Evolutionary conservation across 352 stramenopile genomes (phyloP).

Genomic region (Globisporangium sylvaticum): DNA sequence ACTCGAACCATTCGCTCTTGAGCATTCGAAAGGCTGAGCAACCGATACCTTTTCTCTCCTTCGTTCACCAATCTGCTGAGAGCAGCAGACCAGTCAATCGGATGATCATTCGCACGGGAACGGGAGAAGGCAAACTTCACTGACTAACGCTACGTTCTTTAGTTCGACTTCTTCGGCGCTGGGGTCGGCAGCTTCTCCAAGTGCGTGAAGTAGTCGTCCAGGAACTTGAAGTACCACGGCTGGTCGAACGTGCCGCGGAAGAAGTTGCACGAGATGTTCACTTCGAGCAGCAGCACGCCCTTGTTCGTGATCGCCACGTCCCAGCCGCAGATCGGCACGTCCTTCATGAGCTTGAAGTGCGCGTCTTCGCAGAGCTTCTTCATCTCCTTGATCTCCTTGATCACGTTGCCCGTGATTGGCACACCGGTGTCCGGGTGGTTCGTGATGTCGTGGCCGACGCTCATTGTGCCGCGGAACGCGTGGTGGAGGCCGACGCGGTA

Average conservation of each 20-base stretch:
- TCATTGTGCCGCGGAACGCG: conserved; percentile 67
- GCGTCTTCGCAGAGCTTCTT: conserved; percentile 78
- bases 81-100: neutral
- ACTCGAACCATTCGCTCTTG: neutral
- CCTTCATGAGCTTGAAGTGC: conserved; percentile 90
- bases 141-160: conserved; percentile 17
- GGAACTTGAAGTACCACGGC: conserved; percentile 81
- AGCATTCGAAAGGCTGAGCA: neutral
- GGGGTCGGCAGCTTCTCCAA: conserved; percentile 57
- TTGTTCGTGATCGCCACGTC: conserved; percentile 91
- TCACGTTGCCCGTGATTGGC: conserved; percentile 82
- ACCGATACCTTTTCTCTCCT: neutral
- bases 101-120: neutral
- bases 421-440: conserved; percentile 89
- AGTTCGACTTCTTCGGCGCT: conserved; percentile 39
- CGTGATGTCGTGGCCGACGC: conserved; percentile 82
- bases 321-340: conserved; percentile 91
- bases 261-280: conserved; percentile 95
- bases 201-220: conserved; percentile 83
- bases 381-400: conserved; percentile 88
- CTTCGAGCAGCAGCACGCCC: conserved; percentile 85
- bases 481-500: conserved; percentile 86
- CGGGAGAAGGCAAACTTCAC: neutral
- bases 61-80: neutral
- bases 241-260: conserved; percentile 91